phyloP scores from a whole-genome alignment of 169 alveolate genomes.

The Cryptosporidium baileyi region DNA sequence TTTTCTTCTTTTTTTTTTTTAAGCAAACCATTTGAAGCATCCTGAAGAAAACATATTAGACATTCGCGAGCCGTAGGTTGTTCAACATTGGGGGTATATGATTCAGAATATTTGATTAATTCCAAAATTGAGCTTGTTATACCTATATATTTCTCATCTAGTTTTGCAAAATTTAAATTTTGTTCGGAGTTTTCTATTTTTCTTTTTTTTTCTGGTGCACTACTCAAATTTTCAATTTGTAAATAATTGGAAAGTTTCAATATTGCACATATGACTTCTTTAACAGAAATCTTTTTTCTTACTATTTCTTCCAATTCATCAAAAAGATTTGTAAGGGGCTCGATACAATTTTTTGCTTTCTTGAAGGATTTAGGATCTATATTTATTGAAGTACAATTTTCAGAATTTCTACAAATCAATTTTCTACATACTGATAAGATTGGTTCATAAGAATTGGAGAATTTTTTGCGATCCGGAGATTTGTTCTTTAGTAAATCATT shows the following conservation, averaged over 20 bases:
- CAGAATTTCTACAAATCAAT: background rate
- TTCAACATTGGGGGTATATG: constrained; percentile 70
- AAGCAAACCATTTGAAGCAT: constrained; percentile 69
- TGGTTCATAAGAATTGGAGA: background rate
- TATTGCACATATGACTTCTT: constrained; percentile 7
- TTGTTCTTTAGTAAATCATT: background rate
- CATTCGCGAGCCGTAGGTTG: constrained; percentile 74
- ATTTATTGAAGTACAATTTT: background rate
- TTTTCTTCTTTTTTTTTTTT: constrained; percentile 73
- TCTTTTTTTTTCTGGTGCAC: constrained; percentile 8
- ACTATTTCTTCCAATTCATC: constrained; percentile 17
- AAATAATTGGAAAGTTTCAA: background rate
- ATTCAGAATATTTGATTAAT: constrained; percentile 69
- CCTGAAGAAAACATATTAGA: constrained; percentile 70
- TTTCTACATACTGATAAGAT: constrained; percentile 19
- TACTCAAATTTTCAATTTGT: background rate
- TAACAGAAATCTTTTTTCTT: background rate
- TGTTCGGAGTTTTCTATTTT: background rate
- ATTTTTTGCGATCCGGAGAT: no score
- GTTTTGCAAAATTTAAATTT: constrained; percentile 34
- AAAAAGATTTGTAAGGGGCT: background rate
- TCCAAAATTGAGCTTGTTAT: constrained; percentile 1
- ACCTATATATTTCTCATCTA: background rate
- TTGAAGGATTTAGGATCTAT: background rate
- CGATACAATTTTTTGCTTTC: background rate